Evolutionary conservation across 495 filamentous ascomycete species (phyloP), one percentile per base, ranked within the genome.

Genomic region (Neurospora sp.): DNA sequence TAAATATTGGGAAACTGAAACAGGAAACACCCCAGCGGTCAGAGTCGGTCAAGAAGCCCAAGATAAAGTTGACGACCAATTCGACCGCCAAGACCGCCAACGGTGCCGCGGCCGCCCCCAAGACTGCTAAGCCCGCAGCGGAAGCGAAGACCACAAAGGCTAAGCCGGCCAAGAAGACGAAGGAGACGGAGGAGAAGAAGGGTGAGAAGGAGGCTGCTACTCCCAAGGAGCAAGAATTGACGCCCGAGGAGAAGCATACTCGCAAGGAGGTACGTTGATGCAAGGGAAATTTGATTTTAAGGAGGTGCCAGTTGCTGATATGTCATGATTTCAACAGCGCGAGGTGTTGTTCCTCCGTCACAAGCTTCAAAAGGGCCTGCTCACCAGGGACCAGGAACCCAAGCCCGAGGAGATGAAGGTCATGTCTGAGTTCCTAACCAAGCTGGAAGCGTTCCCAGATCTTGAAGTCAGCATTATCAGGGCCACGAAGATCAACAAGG

Each of bases 401-500:
- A 91, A 93, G 82, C 91, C 91, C 73, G 91, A 93, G n/a, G 94
- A 96, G 79, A 97, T 97, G 94, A 87, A 87, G 40, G 76, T 81
- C 12, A 96, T 97, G 93, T 90, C 91, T 8, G 88, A 90, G 20
- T 94, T 90, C 79, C 85, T 97, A 68, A 86, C 83, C 38, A 93
- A 94, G 79, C 87, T 98, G 6, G 94, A 98, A 80, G 87, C 82
- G 4, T 89, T 91, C 77, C 82, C 87, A 2, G 92, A 96, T 71
- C 87, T 97, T 27, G 94, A 97, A 74, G 92, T 92, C 16, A 89
- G 87, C 75, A 95, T 97, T 75, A 96, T 98, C 76, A 86, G 90
- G 69, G 82, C 80, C 6, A 97, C 94, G 41, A 97, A 97, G 85
- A 96, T 97, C 81, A 92, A 97, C 86, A 97, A 97, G 82, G 94